Conservation (phyloP, 768 basidiomycete species). For the Tulasnella sp. region DNA sequence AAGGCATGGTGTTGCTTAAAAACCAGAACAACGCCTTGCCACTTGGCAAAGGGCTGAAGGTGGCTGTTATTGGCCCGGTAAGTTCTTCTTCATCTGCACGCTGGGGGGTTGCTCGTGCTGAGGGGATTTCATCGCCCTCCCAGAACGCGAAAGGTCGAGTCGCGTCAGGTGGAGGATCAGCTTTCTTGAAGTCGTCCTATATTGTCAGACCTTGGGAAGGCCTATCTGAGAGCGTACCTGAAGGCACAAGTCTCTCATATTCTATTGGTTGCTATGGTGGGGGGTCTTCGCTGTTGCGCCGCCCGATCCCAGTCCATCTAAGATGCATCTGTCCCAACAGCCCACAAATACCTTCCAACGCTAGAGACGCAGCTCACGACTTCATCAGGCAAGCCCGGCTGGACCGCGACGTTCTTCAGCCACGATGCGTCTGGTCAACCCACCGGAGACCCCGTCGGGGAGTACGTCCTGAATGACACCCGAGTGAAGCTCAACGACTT, state of each 20-base stretch:
- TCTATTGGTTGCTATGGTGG: constrained; percentile 70
- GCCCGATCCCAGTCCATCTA: not conserved
- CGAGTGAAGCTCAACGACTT: constrained; percentile 71
- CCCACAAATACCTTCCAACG: constrained; percentile 65
- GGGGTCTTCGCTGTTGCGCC: constrained; percentile 21
- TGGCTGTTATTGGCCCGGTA: constrained; percentile 69
- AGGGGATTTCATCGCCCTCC: constrained; percentile 65
- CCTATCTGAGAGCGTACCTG: constrained; percentile 56
- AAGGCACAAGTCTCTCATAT: constrained; percentile 61
- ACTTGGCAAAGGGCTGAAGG: constrained; percentile 60
- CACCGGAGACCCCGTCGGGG: constrained; percentile 43
- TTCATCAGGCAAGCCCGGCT: constrained; percentile 63
- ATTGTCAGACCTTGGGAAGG: constrained; percentile 79
- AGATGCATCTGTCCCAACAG: constrained; percentile 45
- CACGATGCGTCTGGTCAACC: constrained; percentile 58
- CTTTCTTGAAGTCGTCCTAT: constrained; percentile 72
- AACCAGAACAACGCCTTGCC: constrained; percentile 65
- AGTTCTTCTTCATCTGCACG: constrained; percentile 64
- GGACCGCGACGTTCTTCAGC: constrained; percentile 64
- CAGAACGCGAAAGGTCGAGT: constrained; percentile 68
- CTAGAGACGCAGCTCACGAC: constrained; percentile 71
- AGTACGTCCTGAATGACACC: constrained; percentile 64
- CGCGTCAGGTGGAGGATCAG: constrained; percentile 79
- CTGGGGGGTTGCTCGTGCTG: constrained; percentile 66
- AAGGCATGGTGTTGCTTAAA: constrained; percentile 75